phyloP scores from a whole-genome alignment of 2,329 filamentous ascomycete genomes.

The Emergomyces orientalis region DNA sequence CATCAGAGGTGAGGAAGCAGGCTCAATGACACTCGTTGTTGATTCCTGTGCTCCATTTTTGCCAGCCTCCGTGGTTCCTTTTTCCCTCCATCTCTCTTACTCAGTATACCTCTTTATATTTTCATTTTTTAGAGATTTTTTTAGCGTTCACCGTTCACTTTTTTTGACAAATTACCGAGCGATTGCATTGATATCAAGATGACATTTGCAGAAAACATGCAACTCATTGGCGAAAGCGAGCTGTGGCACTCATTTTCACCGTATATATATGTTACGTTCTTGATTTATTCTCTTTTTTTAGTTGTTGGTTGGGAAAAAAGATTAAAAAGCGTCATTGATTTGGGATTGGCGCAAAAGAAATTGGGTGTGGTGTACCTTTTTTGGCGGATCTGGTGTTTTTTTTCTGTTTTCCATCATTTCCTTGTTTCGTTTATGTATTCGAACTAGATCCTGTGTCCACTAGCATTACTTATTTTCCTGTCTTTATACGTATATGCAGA shows the following conservation, averaged over 20 bases:
- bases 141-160: constrained; percentile 12
- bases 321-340: not conserved
- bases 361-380: not conserved
- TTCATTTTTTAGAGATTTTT: constrained; percentile 1
- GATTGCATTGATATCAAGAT: constrained; percentile 18
- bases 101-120: not conserved
- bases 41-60: not conserved
- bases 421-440: not conserved
- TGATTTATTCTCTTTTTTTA: not conserved
- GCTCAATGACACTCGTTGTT: not conserved
- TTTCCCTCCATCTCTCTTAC: not conserved
- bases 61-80: not conserved
- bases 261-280: not conserved
- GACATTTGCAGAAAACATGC: constrained; percentile 1
- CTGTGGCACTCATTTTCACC: not conserved
- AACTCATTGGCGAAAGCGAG: not conserved
- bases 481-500: not conserved
- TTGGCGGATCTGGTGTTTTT: no score
- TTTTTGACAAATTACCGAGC: constrained; percentile 17
- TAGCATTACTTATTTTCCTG: not conserved
- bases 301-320: not conserved
- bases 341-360: not conserved
- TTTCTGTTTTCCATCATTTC: not conserved
- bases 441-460: not conserved
- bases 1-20: constrained; percentile 44